Evolutionary conservation across 2,329 filamentous ascomycete species (phyloP).

Genomic region (Raffaelea albimanens): DNA sequence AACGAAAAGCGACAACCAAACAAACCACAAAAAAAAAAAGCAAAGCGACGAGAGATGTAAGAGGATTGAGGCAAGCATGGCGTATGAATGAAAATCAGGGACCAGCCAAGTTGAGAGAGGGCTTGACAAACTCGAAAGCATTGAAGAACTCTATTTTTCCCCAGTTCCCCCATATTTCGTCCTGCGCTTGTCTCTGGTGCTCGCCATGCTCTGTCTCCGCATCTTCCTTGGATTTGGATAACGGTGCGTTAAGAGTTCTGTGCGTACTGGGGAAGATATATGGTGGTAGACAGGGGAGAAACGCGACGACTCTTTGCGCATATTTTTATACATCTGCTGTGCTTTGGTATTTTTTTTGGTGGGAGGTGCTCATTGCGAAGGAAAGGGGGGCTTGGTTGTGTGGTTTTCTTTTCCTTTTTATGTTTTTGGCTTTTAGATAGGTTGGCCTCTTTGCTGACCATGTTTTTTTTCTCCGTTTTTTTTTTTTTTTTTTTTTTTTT

Average conservation of each 20-base stretch:
- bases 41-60: no score
- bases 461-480: background rate
- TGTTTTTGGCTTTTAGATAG: background rate
- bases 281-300: no score
- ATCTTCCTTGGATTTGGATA: background rate
- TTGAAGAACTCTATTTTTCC: background rate
- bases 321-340: no score
- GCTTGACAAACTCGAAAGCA: background rate
- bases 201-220: background rate
- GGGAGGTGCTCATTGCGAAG: no score
- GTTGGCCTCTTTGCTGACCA: no score
- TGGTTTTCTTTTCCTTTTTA: background rate
- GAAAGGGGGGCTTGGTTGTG: background rate
- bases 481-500: background rate
- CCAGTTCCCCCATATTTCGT: background rate
- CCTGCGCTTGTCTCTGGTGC: no score
- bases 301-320: no score
- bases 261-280: no score
- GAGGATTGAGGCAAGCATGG: no score
- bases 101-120: background rate
- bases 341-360: background rate
- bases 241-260: no score
- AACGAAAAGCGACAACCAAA: background rate
- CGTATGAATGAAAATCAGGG: background rate
- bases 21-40: no score